Evolutionary conservation across 192 early-diverging fungal species (phyloP), one percentile per base, ranked within the genome.

Genomic region (Lobosporangium transversale): DNA sequence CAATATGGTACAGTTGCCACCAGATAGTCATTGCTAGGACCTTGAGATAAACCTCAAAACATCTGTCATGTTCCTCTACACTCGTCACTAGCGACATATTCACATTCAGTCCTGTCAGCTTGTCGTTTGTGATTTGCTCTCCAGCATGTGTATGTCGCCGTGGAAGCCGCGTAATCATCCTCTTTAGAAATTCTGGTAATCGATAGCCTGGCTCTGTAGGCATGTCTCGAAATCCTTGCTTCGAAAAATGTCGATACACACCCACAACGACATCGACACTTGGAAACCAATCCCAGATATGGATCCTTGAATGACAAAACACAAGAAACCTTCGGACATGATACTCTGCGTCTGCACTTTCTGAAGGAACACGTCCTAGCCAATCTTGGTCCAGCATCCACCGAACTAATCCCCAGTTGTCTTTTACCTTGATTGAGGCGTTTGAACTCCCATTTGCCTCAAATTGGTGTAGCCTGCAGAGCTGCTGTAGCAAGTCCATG

Each of bases 11-110:
- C 21, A 76, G 32, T n/a, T 67, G 58, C 23, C 32, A 54, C 5
- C 50, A 51, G 18, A 76, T 33, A 18, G 64, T 62, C 45, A 23
- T 53, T 15, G 53, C 59, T 12, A 76, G 1, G 20, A 76, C 50
- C 37, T 76, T 76, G 58, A 76, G 63, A 33, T 57, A 76, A 3
- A 76, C 58, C 53, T 76, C 73, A 32, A 62, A 76, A 26, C 58
- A 52, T 42, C 73, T 43, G 32, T 76, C 73, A 3, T 61, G 48
- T 17, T 17, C 26, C 1, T 62, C 58, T 31, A 76, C 36, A 9
- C 30, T 62, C 44, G 48, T 31, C 15, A 56, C 58, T 4, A 33
- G 33, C 12, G 33, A 14, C 56, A 58, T 49, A 17, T 60, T 55
- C 12, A 35, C 40, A 20, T 29, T 26, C 14, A 54, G 26, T n/a